A percentile compares a stretch with the other conserved stretches of the same genome.
phyloP scores from a whole-genome alignment of 208 protist species.

The Leishmania braziliensis region DNA sequence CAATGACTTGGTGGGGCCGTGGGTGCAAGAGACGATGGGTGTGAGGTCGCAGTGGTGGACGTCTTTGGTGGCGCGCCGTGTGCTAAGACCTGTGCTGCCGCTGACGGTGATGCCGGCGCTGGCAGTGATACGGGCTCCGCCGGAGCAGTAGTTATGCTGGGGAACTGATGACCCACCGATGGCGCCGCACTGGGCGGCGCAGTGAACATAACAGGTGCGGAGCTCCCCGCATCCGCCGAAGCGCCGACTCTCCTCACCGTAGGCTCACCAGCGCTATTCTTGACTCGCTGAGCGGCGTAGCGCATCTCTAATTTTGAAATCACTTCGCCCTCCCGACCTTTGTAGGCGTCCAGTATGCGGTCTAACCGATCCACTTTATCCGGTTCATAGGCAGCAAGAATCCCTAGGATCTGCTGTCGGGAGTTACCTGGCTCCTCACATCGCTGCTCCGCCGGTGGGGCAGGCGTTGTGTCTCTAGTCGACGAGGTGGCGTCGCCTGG shows the following conservation, averaged over 20 bases:
- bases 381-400: slow-evolving; percentile 42
- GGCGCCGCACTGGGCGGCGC: background rate
- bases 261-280: background rate
- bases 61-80: background rate
- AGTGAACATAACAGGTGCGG: background rate
- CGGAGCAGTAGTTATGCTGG: background rate
- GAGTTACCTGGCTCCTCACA: background rate
- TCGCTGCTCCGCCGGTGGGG: background rate
- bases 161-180: background rate
- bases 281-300: slow-evolving; percentile 9
- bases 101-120: background rate
- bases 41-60: background rate
- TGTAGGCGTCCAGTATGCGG: slow-evolving; percentile 36
- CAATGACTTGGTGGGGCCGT: slow-evolving; percentile 13
- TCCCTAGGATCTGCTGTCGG: slow-evolving; percentile 29
- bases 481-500: background rate
- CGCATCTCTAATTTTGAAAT: slow-evolving; percentile 49
- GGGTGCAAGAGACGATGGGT: background rate
- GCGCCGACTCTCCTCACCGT: background rate
- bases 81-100: background rate
- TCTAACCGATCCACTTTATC: slow-evolving; percentile 44
- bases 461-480: slow-evolving; percentile 1
- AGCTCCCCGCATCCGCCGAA: background rate
- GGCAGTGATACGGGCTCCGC: background rate
- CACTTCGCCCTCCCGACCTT: slow-evolving; percentile 39